phyloP scores from a whole-genome alignment of 2,329 filamentous ascomycete genomes.

The Xenosphaeropsis pyriputrescens region DNA sequence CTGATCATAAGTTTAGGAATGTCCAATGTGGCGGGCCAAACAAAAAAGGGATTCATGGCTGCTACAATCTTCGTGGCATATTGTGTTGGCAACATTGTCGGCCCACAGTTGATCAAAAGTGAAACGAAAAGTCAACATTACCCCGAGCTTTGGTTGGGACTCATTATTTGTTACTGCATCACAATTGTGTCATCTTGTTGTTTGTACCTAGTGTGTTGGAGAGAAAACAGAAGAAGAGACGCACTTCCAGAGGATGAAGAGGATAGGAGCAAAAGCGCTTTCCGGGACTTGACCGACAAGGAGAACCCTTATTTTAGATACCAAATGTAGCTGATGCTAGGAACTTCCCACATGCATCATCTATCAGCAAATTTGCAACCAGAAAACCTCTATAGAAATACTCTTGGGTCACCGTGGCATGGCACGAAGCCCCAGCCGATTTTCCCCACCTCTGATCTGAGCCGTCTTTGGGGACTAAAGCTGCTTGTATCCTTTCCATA shows the following conservation, averaged over 20 bases:
- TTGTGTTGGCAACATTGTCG: slow-evolving; percentile 63
- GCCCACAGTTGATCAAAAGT: slow-evolving; percentile 56
- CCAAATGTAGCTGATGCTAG: slow-evolving; percentile 6
- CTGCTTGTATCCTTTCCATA: no score
- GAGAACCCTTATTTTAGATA: slow-evolving; percentile 56
- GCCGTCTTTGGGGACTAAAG: no score
- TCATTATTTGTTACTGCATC: slow-evolving; percentile 56
- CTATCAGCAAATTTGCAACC: no score
- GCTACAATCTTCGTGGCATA: slow-evolving; percentile 63
- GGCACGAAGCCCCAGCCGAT: no score
- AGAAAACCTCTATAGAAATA: no score
- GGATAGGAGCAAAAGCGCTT: slow-evolving; percentile 49
- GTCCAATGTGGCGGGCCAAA: slow-evolving; percentile 61
- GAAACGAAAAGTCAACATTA: slow-evolving; percentile 52
- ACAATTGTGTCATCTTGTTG: slow-evolving; percentile 40
- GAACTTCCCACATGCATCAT: neutral
- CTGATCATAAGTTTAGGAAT: slow-evolving; percentile 40
- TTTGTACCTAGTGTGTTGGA: slow-evolving; percentile 42
- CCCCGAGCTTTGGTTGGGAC: slow-evolving; percentile 53
- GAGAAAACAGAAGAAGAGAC: slow-evolving; percentile 40
- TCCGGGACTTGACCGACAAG: slow-evolving; percentile 54
- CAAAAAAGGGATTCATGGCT: slow-evolving; percentile 67
- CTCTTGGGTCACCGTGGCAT: no score
- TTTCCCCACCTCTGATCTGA: no score
- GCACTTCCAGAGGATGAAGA: slow-evolving; percentile 35